Evolutionary conservation across 805 yeast species (phyloP).

Genomic region (Phaffomyces antillensis): DNA sequence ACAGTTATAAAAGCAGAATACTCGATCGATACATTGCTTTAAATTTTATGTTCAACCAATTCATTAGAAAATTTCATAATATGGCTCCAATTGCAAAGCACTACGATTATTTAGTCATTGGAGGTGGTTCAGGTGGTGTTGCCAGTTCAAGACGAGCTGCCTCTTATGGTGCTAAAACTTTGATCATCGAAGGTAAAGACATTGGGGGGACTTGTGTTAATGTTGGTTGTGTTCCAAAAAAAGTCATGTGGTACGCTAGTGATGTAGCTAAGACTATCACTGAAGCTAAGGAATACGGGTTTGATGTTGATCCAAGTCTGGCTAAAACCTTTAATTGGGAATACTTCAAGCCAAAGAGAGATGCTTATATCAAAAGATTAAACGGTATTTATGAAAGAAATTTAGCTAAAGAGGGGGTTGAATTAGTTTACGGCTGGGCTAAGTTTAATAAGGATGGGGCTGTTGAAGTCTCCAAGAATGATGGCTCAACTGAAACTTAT

Average conservation of each 20-base stretch:
- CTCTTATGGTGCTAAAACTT: constrained; percentile 80
- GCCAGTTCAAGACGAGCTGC: constrained; percentile 99
- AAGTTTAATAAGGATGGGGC: constrained; percentile 60
- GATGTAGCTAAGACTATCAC: constrained; percentile 72
- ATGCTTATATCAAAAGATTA: constrained; percentile 79
- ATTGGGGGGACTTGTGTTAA: constrained; percentile 99
- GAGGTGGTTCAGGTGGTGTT: constrained; percentile 99
- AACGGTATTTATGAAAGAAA: constrained; percentile 93
- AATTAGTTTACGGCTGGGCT: constrained; percentile 81
- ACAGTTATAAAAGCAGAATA: neutral
- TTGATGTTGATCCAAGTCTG: constrained; percentile 47
- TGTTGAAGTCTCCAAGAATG: constrained; percentile 70
- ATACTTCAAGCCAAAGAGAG: constrained; percentile 77
- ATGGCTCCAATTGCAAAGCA: constrained; percentile 59
- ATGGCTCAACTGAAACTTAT: constrained; percentile 47
- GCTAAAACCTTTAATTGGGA: constrained; percentile 75
- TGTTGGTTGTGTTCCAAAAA: constrained; percentile 98
- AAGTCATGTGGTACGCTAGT: constrained; percentile 97
- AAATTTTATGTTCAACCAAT: constrained; percentile 6
- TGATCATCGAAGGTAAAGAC: constrained; percentile 70
- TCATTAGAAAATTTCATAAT: constrained; percentile 13
- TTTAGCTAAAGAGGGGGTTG: constrained; percentile 83
- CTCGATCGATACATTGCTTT: neutral
- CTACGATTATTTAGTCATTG: constrained; percentile 89
- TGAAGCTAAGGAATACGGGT: constrained; percentile 80